phyloP scores from a whole-genome alignment of 2,329 filamentous ascomycete species.

The Rhynchosporium graminicola region DNA sequence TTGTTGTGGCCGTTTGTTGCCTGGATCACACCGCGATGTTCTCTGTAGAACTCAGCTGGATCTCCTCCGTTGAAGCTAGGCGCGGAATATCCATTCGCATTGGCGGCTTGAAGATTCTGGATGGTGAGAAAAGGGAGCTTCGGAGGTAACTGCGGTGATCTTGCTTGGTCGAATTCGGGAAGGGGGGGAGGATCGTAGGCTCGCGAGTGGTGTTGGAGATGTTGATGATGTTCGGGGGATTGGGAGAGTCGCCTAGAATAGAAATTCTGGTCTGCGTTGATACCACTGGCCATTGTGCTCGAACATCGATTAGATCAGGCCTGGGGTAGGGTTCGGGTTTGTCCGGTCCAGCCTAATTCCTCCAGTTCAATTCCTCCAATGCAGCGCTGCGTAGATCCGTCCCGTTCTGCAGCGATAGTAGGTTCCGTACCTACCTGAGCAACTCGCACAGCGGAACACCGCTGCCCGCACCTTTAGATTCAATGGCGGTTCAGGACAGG shows the following conservation, averaged over 20 bases:
- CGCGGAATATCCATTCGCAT: conserved; percentile 32
- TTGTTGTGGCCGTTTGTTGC: conserved; percentile 29
- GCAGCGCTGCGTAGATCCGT: neutral
- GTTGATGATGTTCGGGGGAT: conserved; percentile 29
- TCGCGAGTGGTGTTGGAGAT: conserved; percentile 17
- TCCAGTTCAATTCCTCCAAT: neutral
- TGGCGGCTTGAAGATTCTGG: conserved; percentile 34
- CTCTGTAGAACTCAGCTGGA: conserved; percentile 54
- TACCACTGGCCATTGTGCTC: conserved; percentile 39
- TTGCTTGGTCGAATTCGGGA: conserved; percentile 26
- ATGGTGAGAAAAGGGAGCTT: conserved; percentile 37
- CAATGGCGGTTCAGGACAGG: conserved; percentile 8
- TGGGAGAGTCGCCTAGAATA: conserved; percentile 35
- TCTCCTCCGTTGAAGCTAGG: conserved; percentile 29
- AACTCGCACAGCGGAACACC: conserved; percentile 6
- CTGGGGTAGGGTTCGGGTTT: conserved; percentile 7
- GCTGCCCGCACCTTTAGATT: conserved; percentile 1
- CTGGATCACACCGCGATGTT: conserved; percentile 44
- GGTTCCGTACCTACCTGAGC: neutral
- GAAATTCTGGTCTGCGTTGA: conserved; percentile 41
- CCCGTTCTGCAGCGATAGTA: conserved; percentile 3
- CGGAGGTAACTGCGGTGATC: conserved; percentile 31
- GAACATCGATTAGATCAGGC: conserved; percentile 35
- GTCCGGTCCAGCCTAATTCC: neutral
- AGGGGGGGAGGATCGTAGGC: conserved; percentile 33